Base-by-base conservation (phyloP, 345 rosid genomes). In the Brassica juncea region DNA sequence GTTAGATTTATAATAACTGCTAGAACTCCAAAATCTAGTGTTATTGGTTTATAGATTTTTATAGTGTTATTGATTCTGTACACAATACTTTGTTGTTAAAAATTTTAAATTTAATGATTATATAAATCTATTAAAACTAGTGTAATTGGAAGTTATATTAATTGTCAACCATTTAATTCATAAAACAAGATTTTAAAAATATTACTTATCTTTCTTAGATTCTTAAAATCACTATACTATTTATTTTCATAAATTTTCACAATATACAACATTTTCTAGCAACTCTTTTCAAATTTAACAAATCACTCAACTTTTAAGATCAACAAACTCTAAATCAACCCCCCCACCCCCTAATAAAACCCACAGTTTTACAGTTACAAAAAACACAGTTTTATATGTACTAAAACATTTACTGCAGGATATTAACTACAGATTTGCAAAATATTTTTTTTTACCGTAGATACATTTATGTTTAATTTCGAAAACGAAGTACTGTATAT, bases 401-500 rank as follows among this genome's bases (percentile, higher is more conserved):
- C 16, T 30, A 14, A 1, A 15, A 30, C 4, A n/a, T 62, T n/a
- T 28, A 28, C 66, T 5, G 63, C n/a, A 59, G 15, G 54, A 44
- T 12, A 12, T 44, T 44, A 44, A 44, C 54, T 44, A 44, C 54
- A 44, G 15, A 12, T 11, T 44, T 44, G 54, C 54, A 34, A 37
- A 37, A 37, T 37, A 37, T 32, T 19, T 19, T 37, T 37, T 37
- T 8, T 37, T 42, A 42, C 15, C 15, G 15, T 4, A 44, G 14
- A 44, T 44, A 12, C 15, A 62, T 11, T 10, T 62, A 66, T 21
- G 14, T 58, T 27, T 59, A 61, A 72, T 9, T n/a, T 31, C 16
- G 2, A 4, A 57, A 60, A 65, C 2, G 6, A 16, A 68, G 74
- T 59, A 79, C 11, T 7, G 28, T 59, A 73, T 42, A 79, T 73